Evolutionary conservation across 164 flowering plant species (phyloP).

Genomic region (Warburgia ugandensis): DNA sequence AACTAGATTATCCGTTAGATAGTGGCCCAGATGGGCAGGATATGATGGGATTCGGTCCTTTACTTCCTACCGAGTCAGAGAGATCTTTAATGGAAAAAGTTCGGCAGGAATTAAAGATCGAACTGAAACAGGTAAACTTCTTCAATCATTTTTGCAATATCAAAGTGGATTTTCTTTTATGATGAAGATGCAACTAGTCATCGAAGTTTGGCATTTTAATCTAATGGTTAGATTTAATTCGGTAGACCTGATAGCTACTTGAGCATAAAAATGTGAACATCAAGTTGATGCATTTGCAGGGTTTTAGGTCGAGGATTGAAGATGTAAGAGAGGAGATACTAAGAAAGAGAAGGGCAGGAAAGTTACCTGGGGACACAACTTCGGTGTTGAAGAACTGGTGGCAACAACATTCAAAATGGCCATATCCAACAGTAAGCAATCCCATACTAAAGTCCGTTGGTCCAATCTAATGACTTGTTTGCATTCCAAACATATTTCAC

Average conservation of each 20-base stretch:
- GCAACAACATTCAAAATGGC: slow-evolving; percentile 88
- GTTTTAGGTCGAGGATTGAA: slow-evolving; percentile 78
- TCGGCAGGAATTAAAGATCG: slow-evolving; percentile 81
- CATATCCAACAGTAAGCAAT: slow-evolving; percentile 89
- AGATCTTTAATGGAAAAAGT: slow-evolving; percentile 92
- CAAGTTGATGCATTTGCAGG: slow-evolving; percentile 49
- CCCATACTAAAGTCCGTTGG: too few species aligned
- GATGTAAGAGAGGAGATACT: slow-evolving; percentile 85
- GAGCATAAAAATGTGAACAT: too few species aligned
- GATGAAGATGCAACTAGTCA: too few species aligned
- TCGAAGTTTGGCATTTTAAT: too few species aligned
- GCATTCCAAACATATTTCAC: too few species aligned
- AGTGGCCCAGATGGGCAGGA: slow-evolving; percentile 60
- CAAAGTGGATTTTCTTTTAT: too few species aligned
- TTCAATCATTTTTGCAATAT: too few species aligned
- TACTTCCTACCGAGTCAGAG: slow-evolving; percentile 93
- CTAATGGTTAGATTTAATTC: too few species aligned
- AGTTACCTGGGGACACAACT: slow-evolving; percentile 85
- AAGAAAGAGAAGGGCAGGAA: slow-evolving; percentile 86
- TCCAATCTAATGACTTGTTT: too few species aligned
- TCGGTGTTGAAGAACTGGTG: slow-evolving; percentile 78
- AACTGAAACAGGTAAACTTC: slow-evolving; percentile 72
- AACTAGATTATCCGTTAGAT: slow-evolving; percentile 62
- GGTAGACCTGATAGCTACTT: too few species aligned
- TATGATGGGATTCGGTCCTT: slow-evolving; percentile 87